Base-by-base conservation (phyloP, 805 yeast genomes). In the Hemisphaericaspora nanyangensis region DNA sequence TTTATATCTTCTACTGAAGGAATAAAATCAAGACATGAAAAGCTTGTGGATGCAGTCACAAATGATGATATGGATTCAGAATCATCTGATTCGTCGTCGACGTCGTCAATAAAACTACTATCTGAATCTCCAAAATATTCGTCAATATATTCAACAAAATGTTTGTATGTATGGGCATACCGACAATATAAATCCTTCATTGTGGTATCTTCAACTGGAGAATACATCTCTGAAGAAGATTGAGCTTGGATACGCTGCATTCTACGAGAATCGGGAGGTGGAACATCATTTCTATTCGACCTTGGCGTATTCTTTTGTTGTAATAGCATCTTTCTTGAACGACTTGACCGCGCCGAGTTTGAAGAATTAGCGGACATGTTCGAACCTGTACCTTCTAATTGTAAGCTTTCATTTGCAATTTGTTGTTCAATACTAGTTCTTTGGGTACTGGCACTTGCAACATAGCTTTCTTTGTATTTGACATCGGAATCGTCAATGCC, bases 1-100 rank as follows among this genome's bases (percentile, higher is more conserved):
- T 3, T 10, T n/a, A n/a, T n/a, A n/a, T n/a, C n/a, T 29, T 6
- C 6, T 29, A 12, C 8, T 19, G 15, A 28, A 22, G 7, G 7
- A 2, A 27, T 32, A 29, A n/a, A n/a, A 17, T 15, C 10, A 15
- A n/a, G 7, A 26, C 52, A 54, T 10, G 54, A 50, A 38, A 62
- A 43, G 1, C 54, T 46, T n/a, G 64, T 52, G 10, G 48, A 46
- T 2, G 66, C 68, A 31, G 68, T 63, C 25, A 54, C 52, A 42
- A 64, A 66, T 3, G 68, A 43, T 19, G 58, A 63, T 24, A 63
- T 41, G 3, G 66, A 61, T n/a, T n/a, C n/a, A n/a, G n/a, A n/a
- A n/a, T n/a, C n/a, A n/a, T n/a, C n/a, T n/a, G n/a, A n/a, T 8
- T 22, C 26, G 5, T 22, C 26, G 11, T 22, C 26, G 11, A 44